Evolutionary conservation across 192 early-diverging fungal genomes (phyloP).

Genomic region (Lunasporangiospora selenospora): DNA sequence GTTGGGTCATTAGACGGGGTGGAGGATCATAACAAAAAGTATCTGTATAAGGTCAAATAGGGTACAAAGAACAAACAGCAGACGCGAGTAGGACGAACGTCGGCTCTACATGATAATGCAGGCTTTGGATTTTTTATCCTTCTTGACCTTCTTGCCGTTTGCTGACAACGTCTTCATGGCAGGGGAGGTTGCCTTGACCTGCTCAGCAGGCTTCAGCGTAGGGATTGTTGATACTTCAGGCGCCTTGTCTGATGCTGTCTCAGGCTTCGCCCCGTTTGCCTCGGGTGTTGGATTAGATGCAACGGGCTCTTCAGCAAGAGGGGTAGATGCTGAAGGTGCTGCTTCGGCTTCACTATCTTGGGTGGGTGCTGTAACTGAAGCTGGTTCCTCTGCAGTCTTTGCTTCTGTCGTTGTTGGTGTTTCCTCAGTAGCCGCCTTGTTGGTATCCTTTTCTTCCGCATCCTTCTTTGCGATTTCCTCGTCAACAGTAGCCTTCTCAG

Average conservation of each 20-base stretch:
- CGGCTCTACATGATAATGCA: constrained; percentile 42
- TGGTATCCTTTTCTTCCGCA: background rate
- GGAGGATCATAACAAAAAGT: no score
- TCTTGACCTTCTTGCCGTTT: constrained; percentile 42
- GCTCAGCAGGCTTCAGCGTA: constrained; percentile 29
- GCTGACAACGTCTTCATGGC: constrained; percentile 7
- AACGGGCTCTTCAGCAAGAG: constrained; percentile 6
- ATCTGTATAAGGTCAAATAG: no score
- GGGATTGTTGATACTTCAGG: constrained; percentile 40
- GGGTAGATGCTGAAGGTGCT: background rate
- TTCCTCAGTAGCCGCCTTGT: constrained; percentile 11
- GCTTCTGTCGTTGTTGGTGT: no score
- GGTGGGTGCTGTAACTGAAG: constrained; percentile 6
- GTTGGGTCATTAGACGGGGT: no score
- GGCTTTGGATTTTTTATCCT: constrained; percentile 35
- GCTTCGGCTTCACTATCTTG: background rate
- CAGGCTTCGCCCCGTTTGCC: background rate
- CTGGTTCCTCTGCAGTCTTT: constrained; percentile 17
- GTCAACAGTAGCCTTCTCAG: constrained; percentile 8
- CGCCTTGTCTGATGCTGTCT: constrained; percentile 16
- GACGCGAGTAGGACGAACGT: no score
- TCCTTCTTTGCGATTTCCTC: background rate
- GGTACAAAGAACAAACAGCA: no score
- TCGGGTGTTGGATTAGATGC: background rate
- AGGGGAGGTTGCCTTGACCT: constrained; percentile 20